Evolutionary conservation across 495 filamentous ascomycete species (phyloP).

Genomic region (Margaritispora aquatica): DNA sequence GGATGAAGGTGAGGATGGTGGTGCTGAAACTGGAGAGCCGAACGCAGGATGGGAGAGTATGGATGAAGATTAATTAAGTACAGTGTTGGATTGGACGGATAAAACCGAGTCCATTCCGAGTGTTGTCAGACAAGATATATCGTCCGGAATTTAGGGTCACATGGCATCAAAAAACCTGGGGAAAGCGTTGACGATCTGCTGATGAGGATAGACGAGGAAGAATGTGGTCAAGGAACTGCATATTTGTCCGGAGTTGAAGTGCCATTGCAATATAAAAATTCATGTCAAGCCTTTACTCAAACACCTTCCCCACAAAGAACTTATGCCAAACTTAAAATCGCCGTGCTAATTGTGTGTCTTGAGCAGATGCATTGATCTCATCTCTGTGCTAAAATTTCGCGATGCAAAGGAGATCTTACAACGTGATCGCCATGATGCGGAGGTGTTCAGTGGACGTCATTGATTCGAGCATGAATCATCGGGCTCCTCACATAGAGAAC

Average conservation of each 20-base stretch:
- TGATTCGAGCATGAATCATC: background rate
- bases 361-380: background rate
- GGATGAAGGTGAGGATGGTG: constrained; percentile 38
- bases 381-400: background rate
- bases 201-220: background rate
- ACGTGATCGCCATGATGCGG: background rate
- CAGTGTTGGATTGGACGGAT: background rate
- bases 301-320: background rate
- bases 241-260: background rate
- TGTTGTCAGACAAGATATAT: background rate
- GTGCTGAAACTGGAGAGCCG: constrained; percentile 43
- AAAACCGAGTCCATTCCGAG: background rate
- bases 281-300: background rate
- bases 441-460: background rate
- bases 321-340: background rate
- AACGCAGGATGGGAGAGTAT: constrained; percentile 77
- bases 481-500: background rate
- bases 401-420: background rate
- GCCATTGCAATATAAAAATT: constrained; percentile 1
- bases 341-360: background rate
- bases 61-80: constrained; percentile 67
- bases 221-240: background rate
- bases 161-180: background rate
- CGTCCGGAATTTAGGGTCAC: background rate
- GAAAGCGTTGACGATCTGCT: background rate